Evolutionary conservation across 805 yeast genomes (phyloP).

Genomic region (Metschnikowia gruessii): DNA sequence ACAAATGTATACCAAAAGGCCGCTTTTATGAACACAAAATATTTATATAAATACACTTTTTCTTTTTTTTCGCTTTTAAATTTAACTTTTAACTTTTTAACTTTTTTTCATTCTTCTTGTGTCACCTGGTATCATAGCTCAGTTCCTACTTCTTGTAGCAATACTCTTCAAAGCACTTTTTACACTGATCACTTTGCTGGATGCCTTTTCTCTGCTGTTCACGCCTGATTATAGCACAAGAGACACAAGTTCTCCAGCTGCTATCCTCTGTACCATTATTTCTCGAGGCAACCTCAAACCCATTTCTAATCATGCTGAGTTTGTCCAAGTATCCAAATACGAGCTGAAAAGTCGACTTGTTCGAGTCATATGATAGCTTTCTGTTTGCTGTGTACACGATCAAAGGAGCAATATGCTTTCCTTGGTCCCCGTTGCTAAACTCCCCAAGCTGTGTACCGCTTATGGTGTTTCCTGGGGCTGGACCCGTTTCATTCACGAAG

Average conservation of each 20-base stretch:
- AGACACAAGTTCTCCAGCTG: conserved; percentile 69
- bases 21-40: too few relatives aligned
- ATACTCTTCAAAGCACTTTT: conserved; percentile 62
- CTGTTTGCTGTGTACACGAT: conserved; percentile 28
- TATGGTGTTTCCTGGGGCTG: neutral
- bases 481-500: neutral
- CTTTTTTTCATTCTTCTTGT: too few relatives aligned
- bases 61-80: too few relatives aligned
- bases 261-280: conserved; percentile 61
- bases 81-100: too few relatives aligned
- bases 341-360: conserved; percentile 24
- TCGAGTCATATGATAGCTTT: conserved; percentile 24
- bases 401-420: conserved; percentile 8
- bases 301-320: conserved; percentile 24
- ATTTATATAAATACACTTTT: too few relatives aligned
- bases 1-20: too few relatives aligned
- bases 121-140: too few relatives aligned
- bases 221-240: conserved; percentile 79
- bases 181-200: conserved; percentile 63
- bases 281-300: conserved; percentile 24
- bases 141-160: conserved; percentile 62
- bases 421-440: conserved; percentile 8
- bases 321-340: conserved; percentile 21
- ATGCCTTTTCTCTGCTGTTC: conserved; percentile 63
- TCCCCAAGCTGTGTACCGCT: conserved; percentile 11